phyloP scores from a whole-genome alignment of 2,329 filamentous ascomycete genomes.

The Aureobasidium lini region DNA sequence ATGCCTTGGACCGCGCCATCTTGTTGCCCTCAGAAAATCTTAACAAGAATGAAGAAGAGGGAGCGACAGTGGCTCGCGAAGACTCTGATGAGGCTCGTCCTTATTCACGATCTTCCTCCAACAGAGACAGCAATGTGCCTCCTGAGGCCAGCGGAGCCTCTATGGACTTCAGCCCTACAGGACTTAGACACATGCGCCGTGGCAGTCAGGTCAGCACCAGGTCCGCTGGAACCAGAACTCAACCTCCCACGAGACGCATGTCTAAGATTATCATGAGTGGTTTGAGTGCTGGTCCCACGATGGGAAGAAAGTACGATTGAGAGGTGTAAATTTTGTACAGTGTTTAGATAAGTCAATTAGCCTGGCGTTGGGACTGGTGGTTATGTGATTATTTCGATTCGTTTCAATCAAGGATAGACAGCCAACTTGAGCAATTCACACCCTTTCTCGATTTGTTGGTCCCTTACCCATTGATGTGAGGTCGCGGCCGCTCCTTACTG shows the following conservation, averaged over 20 bases:
- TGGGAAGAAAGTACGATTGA: conserved; percentile 20
- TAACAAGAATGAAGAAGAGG: conserved; percentile 48
- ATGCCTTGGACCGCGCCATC: conserved; percentile 63
- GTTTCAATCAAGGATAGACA: not conserved
- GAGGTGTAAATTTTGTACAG: not conserved
- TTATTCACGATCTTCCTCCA: not conserved
- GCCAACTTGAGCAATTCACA: not conserved
- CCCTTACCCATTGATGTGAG: too few relatives aligned
- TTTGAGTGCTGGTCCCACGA: conserved; percentile 26
- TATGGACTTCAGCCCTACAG: conserved; percentile 2
- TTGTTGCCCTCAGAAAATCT: conserved; percentile 59
- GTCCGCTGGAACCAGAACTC: not conserved
- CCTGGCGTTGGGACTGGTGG: not conserved
- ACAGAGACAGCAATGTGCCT: not conserved
- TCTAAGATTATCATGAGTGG: conserved; percentile 18
- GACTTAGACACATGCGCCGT: conserved; percentile 11
- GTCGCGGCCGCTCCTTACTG: too few relatives aligned
- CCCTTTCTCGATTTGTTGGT: not conserved
- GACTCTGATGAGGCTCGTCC: not conserved
- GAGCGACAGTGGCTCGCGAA: not conserved
- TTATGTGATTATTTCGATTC: not conserved
- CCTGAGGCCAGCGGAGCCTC: conserved; percentile 3
- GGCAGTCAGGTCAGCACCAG: conserved; percentile 12
- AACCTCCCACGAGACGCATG: conserved; percentile 11
- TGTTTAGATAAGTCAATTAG: not conserved